These are phyloP conservation scores for Aspergillus aculeatus DNA, from an alignment of 2,329 filamentous ascomycete species.

Conservation along the genomic window DNA sequence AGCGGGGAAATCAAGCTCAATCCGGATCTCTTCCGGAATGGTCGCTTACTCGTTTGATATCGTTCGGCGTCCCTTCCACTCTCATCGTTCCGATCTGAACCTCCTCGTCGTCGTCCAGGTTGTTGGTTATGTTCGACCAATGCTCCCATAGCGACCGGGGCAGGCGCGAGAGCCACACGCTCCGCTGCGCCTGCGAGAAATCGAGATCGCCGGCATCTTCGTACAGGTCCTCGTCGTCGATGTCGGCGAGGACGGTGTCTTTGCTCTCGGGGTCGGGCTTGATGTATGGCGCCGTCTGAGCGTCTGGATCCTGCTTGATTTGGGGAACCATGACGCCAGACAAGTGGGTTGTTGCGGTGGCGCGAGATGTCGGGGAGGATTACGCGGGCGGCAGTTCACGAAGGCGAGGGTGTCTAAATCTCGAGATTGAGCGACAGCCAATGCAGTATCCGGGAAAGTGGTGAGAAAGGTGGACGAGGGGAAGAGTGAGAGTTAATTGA, in stretches of 20 bases:
- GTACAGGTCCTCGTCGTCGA: constrained; percentile 67
- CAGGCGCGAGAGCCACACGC: constrained; percentile 71
- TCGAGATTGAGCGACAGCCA: not conserved
- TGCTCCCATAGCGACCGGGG: constrained; percentile 78
- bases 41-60: constrained; percentile 47
- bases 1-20: not conserved
- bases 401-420: fast-evolving
- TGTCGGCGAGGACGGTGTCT: constrained; percentile 32
- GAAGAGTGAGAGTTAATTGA: not conserved
- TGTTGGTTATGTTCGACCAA: constrained; percentile 61
- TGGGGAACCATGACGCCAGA: constrained; percentile 31
- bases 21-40: not conserved
- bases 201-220: constrained; percentile 66
- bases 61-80: constrained; percentile 56
- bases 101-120: constrained; percentile 69
- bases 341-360: not conserved
- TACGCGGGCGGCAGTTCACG: not conserved
- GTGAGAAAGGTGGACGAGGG: not conserved
- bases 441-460: not conserved
- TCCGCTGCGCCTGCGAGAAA: constrained; percentile 50
- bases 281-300: constrained; percentile 35
- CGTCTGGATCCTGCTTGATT: constrained; percentile 44
- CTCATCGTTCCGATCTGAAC: constrained; percentile 76
- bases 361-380: not conserved
- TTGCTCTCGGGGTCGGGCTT: constrained; percentile 44